Evolutionary conservation across 352 stramenopile genomes (phyloP).

Genomic region (Stephanocyclus meneghinianus): DNA sequence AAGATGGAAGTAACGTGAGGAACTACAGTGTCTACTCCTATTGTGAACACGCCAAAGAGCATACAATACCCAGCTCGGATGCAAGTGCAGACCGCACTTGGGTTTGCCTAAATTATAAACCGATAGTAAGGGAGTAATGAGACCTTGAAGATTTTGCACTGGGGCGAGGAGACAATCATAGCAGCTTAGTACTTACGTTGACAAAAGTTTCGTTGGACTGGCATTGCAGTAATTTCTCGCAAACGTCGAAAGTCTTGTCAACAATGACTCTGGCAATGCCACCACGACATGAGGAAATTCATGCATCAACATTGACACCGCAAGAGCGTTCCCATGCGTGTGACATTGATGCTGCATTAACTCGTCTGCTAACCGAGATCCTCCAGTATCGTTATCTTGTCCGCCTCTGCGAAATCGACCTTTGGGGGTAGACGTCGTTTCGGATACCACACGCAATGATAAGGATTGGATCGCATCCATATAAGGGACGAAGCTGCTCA

Average conservation of each 20-base stretch:
- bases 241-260: constrained; percentile 60
- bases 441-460: too few relatives aligned
- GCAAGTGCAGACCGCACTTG: constrained; percentile 70
- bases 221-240: constrained; percentile 68
- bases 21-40: constrained; percentile 64
- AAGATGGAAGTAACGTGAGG: constrained; percentile 67
- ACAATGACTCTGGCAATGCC: constrained; percentile 71
- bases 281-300: constrained; percentile 71
- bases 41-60: constrained; percentile 68
- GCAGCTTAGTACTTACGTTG: constrained; percentile 49
- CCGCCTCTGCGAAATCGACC: constrained; percentile 37
- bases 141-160: background rate
- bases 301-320: constrained; percentile 74
- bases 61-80: constrained; percentile 77
- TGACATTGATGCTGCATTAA: constrained; percentile 66
- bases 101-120: constrained; percentile 44
- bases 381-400: constrained; percentile 20
- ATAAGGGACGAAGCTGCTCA: too few relatives aligned
- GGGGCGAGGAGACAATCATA: background rate
- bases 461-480: too few relatives aligned
- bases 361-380: constrained; percentile 22
- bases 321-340: constrained; percentile 76
- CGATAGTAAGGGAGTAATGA: background rate
- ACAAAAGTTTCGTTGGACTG: constrained; percentile 68
- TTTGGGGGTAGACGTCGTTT: too few relatives aligned